Conservation (phyloP, 163 green algal genomes). For the Smithsoniella earleae region DNA sequence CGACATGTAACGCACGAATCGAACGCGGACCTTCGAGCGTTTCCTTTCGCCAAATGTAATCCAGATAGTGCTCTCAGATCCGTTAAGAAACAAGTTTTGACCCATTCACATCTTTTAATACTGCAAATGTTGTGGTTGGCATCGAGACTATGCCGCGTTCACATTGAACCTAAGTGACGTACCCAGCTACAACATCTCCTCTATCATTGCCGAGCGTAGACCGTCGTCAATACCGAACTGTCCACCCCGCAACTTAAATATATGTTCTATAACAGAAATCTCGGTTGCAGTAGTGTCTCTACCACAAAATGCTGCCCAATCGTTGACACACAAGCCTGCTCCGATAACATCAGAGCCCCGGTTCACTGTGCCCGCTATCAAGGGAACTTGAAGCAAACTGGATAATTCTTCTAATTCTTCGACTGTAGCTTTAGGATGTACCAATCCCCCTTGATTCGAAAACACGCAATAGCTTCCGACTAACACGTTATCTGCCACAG, state of each 20-base stretch:
- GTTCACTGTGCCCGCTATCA: conserved; percentile 97
- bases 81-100: no score
- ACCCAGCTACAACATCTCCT: conserved; percentile 19
- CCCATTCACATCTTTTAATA: no score
- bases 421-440: conserved; percentile 87
- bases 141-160: no score
- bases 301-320: conserved; percentile 95
- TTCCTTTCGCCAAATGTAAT: no score
- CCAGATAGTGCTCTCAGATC: no score
- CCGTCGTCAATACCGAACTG: conserved; percentile 45
- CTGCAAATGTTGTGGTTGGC: no score
- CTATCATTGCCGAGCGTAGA: background rate
- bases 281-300: conserved; percentile 96
- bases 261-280: conserved; percentile 85
- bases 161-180: background rate
- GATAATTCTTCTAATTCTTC: conserved; percentile 97
- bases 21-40: no score
- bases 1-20: no score
- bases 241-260: conserved; percentile 80
- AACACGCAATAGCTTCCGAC: conserved; percentile 90
- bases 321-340: conserved; percentile 84
- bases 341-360: conserved; percentile 94
- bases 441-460: conserved; percentile 90
- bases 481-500: conserved; percentile 85
- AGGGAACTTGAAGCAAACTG: conserved; percentile 79